phyloP scores from a whole-genome alignment of 2,329 filamentous ascomycete species.

The Sclerotinia trifoliorum region DNA sequence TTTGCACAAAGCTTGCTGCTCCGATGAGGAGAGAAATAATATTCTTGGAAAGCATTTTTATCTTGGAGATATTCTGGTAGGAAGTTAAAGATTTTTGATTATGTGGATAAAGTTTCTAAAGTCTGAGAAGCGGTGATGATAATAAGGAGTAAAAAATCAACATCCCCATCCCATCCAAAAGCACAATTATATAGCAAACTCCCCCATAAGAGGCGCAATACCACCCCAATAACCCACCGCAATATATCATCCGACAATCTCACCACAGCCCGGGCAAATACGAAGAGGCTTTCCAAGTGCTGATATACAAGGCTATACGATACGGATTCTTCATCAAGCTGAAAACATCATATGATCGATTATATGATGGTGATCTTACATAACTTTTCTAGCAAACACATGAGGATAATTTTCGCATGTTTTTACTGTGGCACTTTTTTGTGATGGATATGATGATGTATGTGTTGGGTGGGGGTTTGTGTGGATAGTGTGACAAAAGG shows the following conservation, averaged over 20 bases:
- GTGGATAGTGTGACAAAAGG: neutral
- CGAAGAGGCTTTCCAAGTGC: conserved; percentile 14
- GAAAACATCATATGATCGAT: conserved; percentile 16
- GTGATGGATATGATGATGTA: neutral
- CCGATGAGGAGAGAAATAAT: neutral
- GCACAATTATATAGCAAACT: neutral
- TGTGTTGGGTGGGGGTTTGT: too few species aligned
- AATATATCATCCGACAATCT: neutral
- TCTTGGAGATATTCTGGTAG: neutral
- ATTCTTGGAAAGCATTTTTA: conserved; percentile 10
- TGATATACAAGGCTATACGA: neutral
- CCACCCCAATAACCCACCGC: neutral
- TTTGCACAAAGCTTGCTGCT: conserved; percentile 1
- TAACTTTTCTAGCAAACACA: neutral
- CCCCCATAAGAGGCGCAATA: neutral
- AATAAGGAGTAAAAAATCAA: neutral
- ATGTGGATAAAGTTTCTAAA: neutral
- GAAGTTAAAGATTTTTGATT: neutral
- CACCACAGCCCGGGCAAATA: neutral
- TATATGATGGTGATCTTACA: neutral
- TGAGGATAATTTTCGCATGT: neutral
- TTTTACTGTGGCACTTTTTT: neutral
- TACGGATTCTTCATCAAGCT: conserved; percentile 5
- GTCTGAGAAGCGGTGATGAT: neutral
- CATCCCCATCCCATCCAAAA: neutral